Conservation (phyloP, 2,329 filamentous ascomycete genomes). For the Emergomyces orientalis region DNA sequence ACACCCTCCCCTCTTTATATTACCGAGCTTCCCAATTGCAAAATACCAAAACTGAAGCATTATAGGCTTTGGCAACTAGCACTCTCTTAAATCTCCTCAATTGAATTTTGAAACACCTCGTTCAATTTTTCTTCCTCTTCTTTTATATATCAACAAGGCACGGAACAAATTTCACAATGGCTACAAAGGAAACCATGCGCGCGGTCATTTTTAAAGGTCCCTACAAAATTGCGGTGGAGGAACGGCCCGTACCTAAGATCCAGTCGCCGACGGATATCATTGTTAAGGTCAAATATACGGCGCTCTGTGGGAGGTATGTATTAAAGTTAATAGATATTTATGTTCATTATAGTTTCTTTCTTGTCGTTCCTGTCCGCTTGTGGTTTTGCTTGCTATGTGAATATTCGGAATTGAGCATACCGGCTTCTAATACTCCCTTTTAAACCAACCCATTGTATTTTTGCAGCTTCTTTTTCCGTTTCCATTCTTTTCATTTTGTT, state of each 20-base stretch:
- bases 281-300: slow-evolving; percentile 72
- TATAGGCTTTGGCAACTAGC: too few relatives aligned
- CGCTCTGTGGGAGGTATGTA: slow-evolving; percentile 75
- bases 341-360: background rate
- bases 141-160: background rate
- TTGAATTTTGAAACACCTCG: too few relatives aligned
- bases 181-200: slow-evolving; percentile 56
- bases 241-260: slow-evolving; percentile 68
- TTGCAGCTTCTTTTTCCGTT: background rate
- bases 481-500: slow-evolving; percentile 1
- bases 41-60: too few relatives aligned
- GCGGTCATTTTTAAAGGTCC: slow-evolving; percentile 81
- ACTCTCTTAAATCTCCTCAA: too few relatives aligned
- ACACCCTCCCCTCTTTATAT: too few relatives aligned
- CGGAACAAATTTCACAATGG: slow-evolving; percentile 19
- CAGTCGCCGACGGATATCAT: slow-evolving; percentile 65
- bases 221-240: slow-evolving; percentile 63
- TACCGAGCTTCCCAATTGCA: too few relatives aligned
- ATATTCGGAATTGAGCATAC: too few relatives aligned
- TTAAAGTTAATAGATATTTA: background rate
- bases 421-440: background rate
- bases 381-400: background rate
- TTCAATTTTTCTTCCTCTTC: background rate
- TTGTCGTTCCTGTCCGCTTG: background rate
- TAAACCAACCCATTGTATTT: background rate